Evolutionary conservation across 2,329 filamentous ascomycete species (phyloP), one percentile per base, ranked within the genome.

Genomic region (Verticillium zaregamsianum): DNA sequence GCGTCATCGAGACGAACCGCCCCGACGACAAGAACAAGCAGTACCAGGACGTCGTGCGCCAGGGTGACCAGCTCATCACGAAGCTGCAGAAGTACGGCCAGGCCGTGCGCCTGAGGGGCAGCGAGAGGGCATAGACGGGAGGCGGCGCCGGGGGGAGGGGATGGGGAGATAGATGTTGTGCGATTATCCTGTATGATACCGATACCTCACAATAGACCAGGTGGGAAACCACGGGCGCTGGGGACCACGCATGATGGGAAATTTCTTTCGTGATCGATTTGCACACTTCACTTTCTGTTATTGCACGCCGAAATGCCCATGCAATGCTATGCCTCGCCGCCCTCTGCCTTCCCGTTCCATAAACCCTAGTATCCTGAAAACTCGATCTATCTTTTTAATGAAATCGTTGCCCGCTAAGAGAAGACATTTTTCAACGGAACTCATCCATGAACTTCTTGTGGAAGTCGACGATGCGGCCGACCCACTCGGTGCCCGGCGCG

Each of bases 1-100:
- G 94, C 59, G 91, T 98, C 69, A 98, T 99, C 71, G 95, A 98
- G 84, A 99, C 95, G 55, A 97, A 97, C 80, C 86, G 95, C 60
- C 93, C 94, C 9, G 95, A 98, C 74, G 93, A 97, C 81, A 99
- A 99, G 88, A 98, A 98, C 84, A 97, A 97, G 85, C 95, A 99
- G 80, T 99, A 99, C 79, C 91, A 93, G 70, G 95, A 99, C 70
- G 93, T 98, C 40, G 93, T 99, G 64, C 95, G 95, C 80, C 95
- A 98, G 75, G 95, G 95, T 35, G 95, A 99, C 77, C 91, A 96
- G 78, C 84, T 99, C 66, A 98, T 99, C 75, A 99, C 95, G 62
- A 99, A 99, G 84, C 82, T 99, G 69, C 95, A 99, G 80, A 99
- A 99, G 84, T 99, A 99, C 76, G 95, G 95, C 55, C 95, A 99